These are phyloP conservation scores for Xylaria sp. DNA, from an alignment of 2,329 filamentous ascomycete genomes.

Conservation along the genomic window DNA sequence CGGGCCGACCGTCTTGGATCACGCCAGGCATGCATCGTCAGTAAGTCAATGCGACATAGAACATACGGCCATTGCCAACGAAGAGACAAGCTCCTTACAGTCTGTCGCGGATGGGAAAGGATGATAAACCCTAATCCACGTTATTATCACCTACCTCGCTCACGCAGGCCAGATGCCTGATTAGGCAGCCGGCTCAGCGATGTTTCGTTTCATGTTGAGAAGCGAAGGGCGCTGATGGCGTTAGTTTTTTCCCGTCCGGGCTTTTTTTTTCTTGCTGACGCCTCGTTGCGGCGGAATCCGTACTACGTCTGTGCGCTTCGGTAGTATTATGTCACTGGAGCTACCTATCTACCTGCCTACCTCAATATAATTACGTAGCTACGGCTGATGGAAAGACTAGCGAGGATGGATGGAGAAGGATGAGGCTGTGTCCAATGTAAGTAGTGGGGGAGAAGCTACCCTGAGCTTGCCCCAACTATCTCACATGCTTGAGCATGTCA, in stretches of 20 bases:
- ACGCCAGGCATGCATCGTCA: not conserved
- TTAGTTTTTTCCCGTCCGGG: not conserved
- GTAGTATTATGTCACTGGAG: not conserved
- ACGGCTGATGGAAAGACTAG: not conserved
- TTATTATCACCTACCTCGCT: not conserved
- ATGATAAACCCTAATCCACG: not conserved
- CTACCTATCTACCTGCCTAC: not conserved
- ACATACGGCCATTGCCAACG: not conserved
- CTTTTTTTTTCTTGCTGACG: not conserved
- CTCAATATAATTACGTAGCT: not conserved
- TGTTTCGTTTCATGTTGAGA: conserved; percentile 32
- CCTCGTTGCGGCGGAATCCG: not conserved
- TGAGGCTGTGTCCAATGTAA: conserved; percentile 30
- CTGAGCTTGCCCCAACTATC: conserved; percentile 28
- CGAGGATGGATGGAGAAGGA: conserved; percentile 22
- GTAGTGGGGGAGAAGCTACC: conserved; percentile 28
- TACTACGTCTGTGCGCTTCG: not conserved
- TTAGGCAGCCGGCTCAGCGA: not conserved
- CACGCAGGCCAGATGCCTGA: conserved; percentile 11
- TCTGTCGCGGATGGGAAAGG: not conserved
- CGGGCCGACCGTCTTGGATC: not conserved
- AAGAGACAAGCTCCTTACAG: not conserved
- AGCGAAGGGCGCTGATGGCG: conserved; percentile 1
- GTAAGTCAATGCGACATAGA: not conserved
- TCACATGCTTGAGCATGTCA: conserved; percentile 5